Percentiles rank a stretch among this genome's conserved stretches.
Evolutionary conservation across 2,329 filamentous ascomycete genomes (phyloP).

Genomic region (Trichoderma oligosporum): DNA sequence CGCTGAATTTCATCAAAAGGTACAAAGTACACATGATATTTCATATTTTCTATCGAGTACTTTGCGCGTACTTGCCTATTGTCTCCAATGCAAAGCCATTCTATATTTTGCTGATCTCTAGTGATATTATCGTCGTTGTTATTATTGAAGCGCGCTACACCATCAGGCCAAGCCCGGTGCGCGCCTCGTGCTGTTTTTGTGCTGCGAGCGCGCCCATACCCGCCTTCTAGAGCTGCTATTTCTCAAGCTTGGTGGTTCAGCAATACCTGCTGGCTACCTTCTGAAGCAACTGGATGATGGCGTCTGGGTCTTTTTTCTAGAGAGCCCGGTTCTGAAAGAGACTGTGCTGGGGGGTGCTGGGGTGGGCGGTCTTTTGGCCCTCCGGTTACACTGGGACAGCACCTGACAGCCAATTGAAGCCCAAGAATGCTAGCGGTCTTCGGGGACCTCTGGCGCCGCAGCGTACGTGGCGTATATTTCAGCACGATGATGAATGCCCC

Average conservation of each 20-base stretch:
- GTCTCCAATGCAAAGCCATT: neutral
- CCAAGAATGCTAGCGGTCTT: slow-evolving; percentile 15
- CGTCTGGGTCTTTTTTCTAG: no score
- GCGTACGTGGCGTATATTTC: slow-evolving; percentile 22
- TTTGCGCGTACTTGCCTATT: slow-evolving; percentile 16
- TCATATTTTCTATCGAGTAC: neutral
- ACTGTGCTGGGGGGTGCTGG: neutral
- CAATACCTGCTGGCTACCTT: slow-evolving; percentile 25
- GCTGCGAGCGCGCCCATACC: neutral
- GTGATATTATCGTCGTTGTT: neutral
- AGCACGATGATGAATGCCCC: slow-evolving; percentile 24
- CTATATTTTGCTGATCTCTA: neutral
- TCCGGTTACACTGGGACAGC: slow-evolving; percentile 17
- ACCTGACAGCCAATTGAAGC: slow-evolving; percentile 16
- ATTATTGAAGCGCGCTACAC: neutral
- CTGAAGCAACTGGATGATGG: neutral
- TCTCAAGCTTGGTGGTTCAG: slow-evolving; percentile 26
- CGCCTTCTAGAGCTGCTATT: slow-evolving; percentile 17
- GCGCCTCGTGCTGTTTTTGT: neutral
- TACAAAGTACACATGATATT: no score
- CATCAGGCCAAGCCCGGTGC: neutral
- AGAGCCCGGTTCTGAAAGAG: neutral
- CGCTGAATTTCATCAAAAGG: neutral
- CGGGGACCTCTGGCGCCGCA: slow-evolving; percentile 9
- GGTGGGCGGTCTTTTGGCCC: neutral